These are phyloP conservation scores for Phaeosphaeria sp. DNA, from an alignment of 2,329 filamentous ascomycete species.

Conservation along the genomic window DNA sequence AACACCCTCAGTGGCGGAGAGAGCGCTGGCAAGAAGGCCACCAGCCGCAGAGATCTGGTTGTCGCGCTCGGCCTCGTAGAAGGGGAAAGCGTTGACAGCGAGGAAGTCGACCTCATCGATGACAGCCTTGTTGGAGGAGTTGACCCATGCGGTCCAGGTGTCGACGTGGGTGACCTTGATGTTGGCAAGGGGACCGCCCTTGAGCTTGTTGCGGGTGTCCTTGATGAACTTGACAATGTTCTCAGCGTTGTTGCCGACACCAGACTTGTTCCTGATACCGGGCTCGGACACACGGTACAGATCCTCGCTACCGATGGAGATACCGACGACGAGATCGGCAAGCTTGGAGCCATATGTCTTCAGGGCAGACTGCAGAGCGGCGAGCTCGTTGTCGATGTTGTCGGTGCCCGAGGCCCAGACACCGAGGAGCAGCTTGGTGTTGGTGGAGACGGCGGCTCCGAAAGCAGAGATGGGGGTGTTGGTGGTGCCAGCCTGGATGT, in stretches of 20 bases:
- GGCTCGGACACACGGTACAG: slow-evolving; percentile 75
- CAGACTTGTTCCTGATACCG: slow-evolving; percentile 68
- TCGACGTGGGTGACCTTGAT: slow-evolving; percentile 55
- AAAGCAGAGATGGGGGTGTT: slow-evolving; percentile 66
- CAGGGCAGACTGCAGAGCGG: slow-evolving; percentile 40
- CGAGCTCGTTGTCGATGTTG: slow-evolving; percentile 44
- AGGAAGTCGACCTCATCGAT: slow-evolving; percentile 47
- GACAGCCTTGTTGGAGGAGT: slow-evolving; percentile 44
- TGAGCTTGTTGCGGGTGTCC: slow-evolving; percentile 56
- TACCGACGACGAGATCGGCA: slow-evolving; percentile 50
- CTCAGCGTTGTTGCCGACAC: slow-evolving; percentile 67
- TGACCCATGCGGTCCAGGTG: slow-evolving; percentile 47
- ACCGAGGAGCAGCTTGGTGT: slow-evolving; percentile 46
- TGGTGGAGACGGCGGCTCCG: slow-evolving; percentile 43
- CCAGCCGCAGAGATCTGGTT: slow-evolving; percentile 52
- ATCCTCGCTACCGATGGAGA: slow-evolving; percentile 49
- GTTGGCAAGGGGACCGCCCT: slow-evolving; percentile 64
- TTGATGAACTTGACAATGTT: slow-evolving; percentile 67
- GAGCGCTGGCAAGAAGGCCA: slow-evolving; percentile 38
- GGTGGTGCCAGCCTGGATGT: slow-evolving; percentile 70
- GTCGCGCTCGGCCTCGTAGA: slow-evolving; percentile 43
- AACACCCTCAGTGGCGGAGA: slow-evolving; percentile 37
- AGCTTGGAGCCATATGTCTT: slow-evolving; percentile 57
- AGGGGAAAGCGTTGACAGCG: slow-evolving; percentile 47
- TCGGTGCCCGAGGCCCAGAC: slow-evolving; percentile 62